A percentile compares a stretch with the other conserved stretches of the same genome.
Evolutionary conservation across 257 asterid species (phyloP).

Genomic region (Solanum neorickii): DNA sequence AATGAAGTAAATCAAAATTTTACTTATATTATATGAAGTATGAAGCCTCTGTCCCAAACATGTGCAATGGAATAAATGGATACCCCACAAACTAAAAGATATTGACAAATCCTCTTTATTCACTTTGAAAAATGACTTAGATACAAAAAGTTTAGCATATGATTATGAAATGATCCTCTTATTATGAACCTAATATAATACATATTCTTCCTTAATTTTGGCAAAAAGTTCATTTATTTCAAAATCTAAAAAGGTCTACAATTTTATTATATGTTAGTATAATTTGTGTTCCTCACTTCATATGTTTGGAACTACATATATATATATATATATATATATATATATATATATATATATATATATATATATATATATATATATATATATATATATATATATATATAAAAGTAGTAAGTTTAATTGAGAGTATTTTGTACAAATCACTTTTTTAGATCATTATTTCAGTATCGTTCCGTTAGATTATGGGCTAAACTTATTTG

Average conservation of each 20-base stretch:
- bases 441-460: background rate
- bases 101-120: background rate
- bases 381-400: no score
- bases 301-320: background rate
- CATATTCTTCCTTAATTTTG: background rate
- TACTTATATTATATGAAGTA: background rate
- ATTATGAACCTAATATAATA: background rate
- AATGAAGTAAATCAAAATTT: background rate
- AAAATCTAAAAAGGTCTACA: background rate
- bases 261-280: background rate
- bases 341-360: no score
- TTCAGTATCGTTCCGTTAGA: background rate
- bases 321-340: no score
- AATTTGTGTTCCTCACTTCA: background rate
- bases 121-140: background rate
- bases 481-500: background rate
- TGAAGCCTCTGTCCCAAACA: background rate
- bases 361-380: no score
- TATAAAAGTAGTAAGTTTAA: background rate
- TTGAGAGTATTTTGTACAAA: background rate
- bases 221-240: background rate
- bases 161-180: constrained; percentile 1
- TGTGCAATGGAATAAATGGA: background rate
- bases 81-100: background rate
- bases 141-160: background rate